Evolutionary conservation across 176 grass and related monocot genomes (phyloP).

Genomic region (Oryza meyeriana): DNA sequence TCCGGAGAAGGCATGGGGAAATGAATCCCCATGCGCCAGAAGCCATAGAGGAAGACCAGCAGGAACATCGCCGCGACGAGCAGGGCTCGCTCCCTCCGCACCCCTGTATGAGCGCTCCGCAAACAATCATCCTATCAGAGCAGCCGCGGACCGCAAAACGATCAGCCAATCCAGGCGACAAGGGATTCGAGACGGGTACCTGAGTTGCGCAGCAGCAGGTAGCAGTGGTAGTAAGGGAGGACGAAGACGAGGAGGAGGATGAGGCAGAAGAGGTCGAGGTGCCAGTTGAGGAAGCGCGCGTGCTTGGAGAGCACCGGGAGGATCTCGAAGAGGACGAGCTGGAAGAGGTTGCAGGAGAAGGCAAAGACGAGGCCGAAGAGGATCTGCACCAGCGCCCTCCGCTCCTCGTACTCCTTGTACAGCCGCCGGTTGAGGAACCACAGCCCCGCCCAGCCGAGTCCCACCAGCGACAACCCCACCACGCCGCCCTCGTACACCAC

Average conservation of each 20-base stretch:
- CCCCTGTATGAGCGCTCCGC: constrained; percentile 40
- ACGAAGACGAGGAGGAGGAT: constrained; percentile 92
- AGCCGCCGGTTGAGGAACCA: constrained; percentile 97
- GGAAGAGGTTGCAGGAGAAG: constrained; percentile 99
- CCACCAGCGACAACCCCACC: constrained; percentile 68
- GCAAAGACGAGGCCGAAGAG: constrained; percentile 99
- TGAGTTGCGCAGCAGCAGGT: constrained; percentile 83
- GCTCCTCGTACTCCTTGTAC: constrained; percentile 99
- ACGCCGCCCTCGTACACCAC: constrained; percentile 73
- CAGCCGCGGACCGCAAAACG: not conserved
- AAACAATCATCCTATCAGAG: constrained; percentile 18
- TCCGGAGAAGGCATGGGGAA: constrained; percentile 98
- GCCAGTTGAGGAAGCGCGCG: constrained; percentile 95
- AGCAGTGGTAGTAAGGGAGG: constrained; percentile 96
- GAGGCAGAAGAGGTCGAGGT: constrained; percentile 96
- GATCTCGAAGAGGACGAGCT: constrained; percentile 99
- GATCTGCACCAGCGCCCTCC: constrained; percentile 93
- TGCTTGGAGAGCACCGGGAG: constrained; percentile 86
- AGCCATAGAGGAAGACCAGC: constrained; percentile 76
- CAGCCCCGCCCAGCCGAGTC: constrained; percentile 86
- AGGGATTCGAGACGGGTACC: constrained; percentile 28
- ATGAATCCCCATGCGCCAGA: constrained; percentile 99
- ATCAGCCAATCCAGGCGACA: not conserved
- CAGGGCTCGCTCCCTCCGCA: constrained; percentile 74
- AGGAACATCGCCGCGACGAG: constrained; percentile 69